phyloP scores from a whole-genome alignment of 2,329 filamentous ascomycete species.

The Cytospora chrysosperma region DNA sequence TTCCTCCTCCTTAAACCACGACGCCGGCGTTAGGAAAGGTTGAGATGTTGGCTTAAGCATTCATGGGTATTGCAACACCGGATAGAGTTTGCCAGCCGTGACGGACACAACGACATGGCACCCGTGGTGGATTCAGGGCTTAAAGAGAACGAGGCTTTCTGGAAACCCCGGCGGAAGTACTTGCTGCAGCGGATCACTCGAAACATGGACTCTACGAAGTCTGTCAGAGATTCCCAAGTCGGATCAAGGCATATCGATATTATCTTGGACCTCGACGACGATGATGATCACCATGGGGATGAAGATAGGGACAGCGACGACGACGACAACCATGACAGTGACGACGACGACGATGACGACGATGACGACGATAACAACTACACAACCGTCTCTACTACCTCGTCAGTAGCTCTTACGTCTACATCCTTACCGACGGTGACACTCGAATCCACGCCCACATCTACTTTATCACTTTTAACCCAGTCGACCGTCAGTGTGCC shows the following conservation, averaged over 20 bases:
- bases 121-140: slow-evolving; percentile 16
- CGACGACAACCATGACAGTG: slow-evolving; percentile 12
- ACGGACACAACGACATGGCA: slow-evolving; percentile 21
- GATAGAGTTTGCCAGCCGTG: slow-evolving; percentile 4
- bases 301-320: slow-evolving; percentile 7
- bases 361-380: slow-evolving; percentile 13
- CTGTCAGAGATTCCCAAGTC: neutral
- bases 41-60: slow-evolving; percentile 22
- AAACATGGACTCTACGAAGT: neutral
- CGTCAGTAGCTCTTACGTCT: neutral
- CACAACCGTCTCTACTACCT: neutral
- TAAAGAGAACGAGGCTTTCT: neutral
- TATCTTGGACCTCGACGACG: slow-evolving; percentile 5
- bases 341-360: slow-evolving; percentile 17
- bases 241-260: neutral
- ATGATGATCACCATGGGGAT: slow-evolving; percentile 7
- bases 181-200: slow-evolving; percentile 8
- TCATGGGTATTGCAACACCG: slow-evolving; percentile 7
- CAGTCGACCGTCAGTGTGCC: neutral
- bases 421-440: neutral
- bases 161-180: neutral
- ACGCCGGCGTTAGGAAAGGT: slow-evolving; percentile 22
- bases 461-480: slow-evolving; percentile 2
- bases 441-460: neutral
- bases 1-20: neutral